A percentile compares a stretch with the other conserved stretches of the same genome.
Evolutionary conservation across 495 filamentous ascomycete species (phyloP).

Genomic region (Penicillium mononematosum): DNA sequence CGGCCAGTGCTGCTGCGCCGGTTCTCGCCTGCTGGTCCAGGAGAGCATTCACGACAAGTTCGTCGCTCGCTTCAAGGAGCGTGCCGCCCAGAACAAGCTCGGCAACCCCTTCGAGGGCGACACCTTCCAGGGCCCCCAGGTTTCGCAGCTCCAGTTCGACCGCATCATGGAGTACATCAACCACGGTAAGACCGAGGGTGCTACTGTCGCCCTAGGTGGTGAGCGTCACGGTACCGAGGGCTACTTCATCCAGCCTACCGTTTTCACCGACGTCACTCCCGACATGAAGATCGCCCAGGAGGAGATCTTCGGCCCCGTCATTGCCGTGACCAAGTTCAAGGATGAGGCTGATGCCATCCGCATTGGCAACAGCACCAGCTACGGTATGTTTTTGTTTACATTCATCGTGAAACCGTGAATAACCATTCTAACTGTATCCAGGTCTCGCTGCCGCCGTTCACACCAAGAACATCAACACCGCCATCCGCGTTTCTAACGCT

Average conservation of each 20-base stretch:
- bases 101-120: slow-evolving; percentile 84
- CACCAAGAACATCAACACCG: slow-evolving; percentile 90
- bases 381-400: slow-evolving; percentile 41
- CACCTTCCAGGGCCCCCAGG: slow-evolving; percentile 98
- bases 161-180: slow-evolving; percentile 98
- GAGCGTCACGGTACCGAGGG: slow-evolving; percentile 85
- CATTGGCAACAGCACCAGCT: slow-evolving; percentile 77
- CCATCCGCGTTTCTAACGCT: slow-evolving; percentile 79
- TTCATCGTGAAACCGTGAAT: not conserved
- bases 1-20: slow-evolving; percentile 97
- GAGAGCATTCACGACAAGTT: slow-evolving; percentile 97
- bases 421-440: slow-evolving; percentile 16
- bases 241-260: slow-evolving; percentile 97
- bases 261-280: slow-evolving; percentile 83
- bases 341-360: slow-evolving; percentile 80
- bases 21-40: slow-evolving; percentile 93
- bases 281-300: slow-evolving; percentile 99
- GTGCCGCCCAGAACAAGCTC: slow-evolving; percentile 77
- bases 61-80: slow-evolving; percentile 80
- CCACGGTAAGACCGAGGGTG: slow-evolving; percentile 81
- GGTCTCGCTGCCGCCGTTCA: slow-evolving; percentile 90
- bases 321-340: slow-evolving; percentile 91
- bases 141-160: slow-evolving; percentile 93
- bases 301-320: slow-evolving; percentile 97
- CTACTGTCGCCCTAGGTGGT: slow-evolving; percentile 81